Evolutionary conservation across 345 rosid species (phyloP).

Genomic region (Rhizophora apiculata): DNA sequence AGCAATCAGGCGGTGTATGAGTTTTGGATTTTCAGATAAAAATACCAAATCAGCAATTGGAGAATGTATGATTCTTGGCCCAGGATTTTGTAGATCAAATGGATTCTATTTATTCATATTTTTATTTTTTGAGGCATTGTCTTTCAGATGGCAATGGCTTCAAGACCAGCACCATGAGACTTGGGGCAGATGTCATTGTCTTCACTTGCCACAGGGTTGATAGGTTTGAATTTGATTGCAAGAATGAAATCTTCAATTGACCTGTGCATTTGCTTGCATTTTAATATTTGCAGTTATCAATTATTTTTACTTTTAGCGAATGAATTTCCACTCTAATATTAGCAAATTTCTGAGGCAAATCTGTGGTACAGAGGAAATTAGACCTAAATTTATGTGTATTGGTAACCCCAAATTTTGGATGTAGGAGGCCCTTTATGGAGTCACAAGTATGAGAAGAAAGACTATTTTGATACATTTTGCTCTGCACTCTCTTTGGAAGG

Average conservation of each 20-base stretch:
- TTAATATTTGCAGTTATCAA: not conserved
- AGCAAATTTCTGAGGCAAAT: too few species aligned
- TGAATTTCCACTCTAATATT: too few species aligned
- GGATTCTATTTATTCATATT: conserved; percentile 14
- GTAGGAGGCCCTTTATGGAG: too few species aligned
- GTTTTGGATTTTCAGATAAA: conserved; percentile 97
- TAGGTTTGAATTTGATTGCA: conserved; percentile 44
- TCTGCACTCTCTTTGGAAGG: too few species aligned
- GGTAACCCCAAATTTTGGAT: too few species aligned
- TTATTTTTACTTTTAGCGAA: not conserved
- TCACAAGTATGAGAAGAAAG: too few species aligned
- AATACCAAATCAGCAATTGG: conserved; percentile 72
- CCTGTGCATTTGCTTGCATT: conserved; percentile 17
- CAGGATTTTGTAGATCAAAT: conserved; percentile 5
- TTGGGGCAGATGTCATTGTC: conserved; percentile 92
- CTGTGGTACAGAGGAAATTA: too few species aligned
- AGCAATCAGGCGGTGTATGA: conserved; percentile 80
- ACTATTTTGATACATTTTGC: too few species aligned
- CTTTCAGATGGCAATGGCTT: conserved; percentile 95
- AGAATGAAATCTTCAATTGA: too few species aligned
- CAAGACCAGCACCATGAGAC: conserved; percentile 97
- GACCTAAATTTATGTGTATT: too few species aligned
- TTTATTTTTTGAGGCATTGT: conserved; percentile 29
- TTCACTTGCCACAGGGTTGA: conserved; percentile 66
- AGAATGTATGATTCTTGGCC: conserved; percentile 49